Evolutionary conservation across 192 early-diverging fungal species (phyloP).

Genomic region (Entomortierella parvispora): DNA sequence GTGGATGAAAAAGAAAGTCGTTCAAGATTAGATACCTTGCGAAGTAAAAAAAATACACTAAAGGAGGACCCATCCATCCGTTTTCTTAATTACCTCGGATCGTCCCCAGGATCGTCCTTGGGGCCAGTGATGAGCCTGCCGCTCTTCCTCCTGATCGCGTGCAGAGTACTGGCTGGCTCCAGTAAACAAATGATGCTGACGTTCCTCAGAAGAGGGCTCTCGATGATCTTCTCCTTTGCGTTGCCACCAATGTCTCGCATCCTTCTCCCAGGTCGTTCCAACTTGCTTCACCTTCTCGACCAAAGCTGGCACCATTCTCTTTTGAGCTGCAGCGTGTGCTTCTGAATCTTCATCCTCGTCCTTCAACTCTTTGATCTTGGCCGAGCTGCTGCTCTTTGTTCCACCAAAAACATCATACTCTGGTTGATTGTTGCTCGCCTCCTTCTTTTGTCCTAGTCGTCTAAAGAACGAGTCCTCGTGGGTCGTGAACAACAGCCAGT

Average conservation of each 20-base stretch:
- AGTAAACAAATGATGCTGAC: constrained; percentile 32
- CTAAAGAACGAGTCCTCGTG: constrained; percentile 52
- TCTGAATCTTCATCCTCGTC: constrained; percentile 1
- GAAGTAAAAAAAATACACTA: neutral
- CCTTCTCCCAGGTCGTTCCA: constrained; percentile 41
- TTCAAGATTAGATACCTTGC: no score
- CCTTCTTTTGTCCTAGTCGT: constrained; percentile 8
- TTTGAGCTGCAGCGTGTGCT: constrained; percentile 7
- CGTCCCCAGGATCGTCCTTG: constrained; percentile 28
- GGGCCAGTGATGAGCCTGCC: constrained; percentile 29
- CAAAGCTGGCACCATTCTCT: constrained; percentile 30
- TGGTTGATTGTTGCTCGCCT: neutral
- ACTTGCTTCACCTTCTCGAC: constrained; percentile 51
- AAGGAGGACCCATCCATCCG: neutral
- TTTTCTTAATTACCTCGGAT: constrained; percentile 18
- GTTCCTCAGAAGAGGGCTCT: neutral
- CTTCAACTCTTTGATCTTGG: constrained; percentile 26
- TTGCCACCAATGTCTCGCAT: constrained; percentile 46
- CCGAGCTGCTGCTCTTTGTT: neutral
- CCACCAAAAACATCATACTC: neutral
- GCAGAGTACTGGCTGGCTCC: constrained; percentile 6
- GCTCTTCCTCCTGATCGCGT: constrained; percentile 18
- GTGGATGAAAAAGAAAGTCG: neutral
- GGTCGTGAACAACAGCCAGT: constrained; percentile 50
- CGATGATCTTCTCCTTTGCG: neutral